Conservation (phyloP, 352 stramenopile genomes). For the Pythium angustatum region DNA sequence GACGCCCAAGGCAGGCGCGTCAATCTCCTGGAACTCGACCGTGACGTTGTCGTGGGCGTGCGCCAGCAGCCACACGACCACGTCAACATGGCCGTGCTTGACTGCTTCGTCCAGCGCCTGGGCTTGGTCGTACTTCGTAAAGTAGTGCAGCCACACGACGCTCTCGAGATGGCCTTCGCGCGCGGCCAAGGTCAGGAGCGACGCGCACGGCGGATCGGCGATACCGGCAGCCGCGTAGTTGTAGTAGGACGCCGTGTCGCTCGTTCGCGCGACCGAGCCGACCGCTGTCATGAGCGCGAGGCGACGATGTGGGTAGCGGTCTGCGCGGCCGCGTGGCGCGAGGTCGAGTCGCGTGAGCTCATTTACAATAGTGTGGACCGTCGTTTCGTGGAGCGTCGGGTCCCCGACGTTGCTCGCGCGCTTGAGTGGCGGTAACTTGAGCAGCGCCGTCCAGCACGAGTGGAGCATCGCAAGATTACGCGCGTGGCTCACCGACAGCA, state of each 20-base stretch:
- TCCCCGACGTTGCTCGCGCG: background rate
- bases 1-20: background rate
- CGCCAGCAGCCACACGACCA: slow-evolving; percentile 9
- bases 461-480: background rate
- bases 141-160: slow-evolving; percentile 11
- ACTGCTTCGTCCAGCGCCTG: background rate
- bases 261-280: background rate
- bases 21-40: background rate
- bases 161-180: slow-evolving; percentile 3
- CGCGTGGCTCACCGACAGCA: background rate
- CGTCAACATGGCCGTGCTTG: background rate
- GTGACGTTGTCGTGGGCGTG: background rate
- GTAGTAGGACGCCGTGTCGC: background rate
- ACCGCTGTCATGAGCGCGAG: slow-evolving; percentile 6
- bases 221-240: background rate
- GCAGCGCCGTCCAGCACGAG: background rate
- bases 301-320: background rate
- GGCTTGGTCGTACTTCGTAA: slow-evolving; percentile 8
- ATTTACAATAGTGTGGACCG: background rate
- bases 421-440: background rate
- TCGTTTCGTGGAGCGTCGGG: background rate
- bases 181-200: slow-evolving; percentile 1
- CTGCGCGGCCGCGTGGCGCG: no score
- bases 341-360: background rate
- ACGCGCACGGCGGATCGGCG: background rate